Conservation (phyloP, 2,329 filamentous ascomycete genomes). For the Hirsutella rhossiliensis region DNA sequence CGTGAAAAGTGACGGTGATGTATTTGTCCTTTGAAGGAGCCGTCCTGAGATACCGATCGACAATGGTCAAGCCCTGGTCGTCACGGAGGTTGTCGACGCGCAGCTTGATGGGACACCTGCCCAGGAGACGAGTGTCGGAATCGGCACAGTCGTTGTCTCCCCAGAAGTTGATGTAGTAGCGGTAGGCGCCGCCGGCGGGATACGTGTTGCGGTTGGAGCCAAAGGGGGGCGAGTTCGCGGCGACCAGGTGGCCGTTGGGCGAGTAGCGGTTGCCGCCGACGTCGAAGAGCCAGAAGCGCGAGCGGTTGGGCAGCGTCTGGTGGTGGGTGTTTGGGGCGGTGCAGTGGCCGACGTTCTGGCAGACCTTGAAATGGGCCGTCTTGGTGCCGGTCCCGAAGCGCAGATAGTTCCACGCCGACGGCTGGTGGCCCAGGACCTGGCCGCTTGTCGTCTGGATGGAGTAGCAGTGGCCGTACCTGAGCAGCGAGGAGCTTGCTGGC, state of each 20-base stretch:
- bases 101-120: neutral
- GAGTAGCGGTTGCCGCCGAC: neutral
- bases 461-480: neutral
- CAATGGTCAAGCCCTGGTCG: neutral
- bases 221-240: neutral
- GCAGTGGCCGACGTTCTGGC: neutral
- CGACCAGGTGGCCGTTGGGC: neutral
- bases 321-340: neutral
- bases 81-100: neutral
- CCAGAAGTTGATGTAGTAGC: slow-evolving; percentile 1
- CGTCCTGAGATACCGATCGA: neutral
- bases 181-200: neutral
- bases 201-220: neutral
- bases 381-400: slow-evolving; percentile 1
- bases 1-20: neutral
- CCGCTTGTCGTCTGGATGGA: neutral
- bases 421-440: neutral
- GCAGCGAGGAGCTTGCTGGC: neutral
- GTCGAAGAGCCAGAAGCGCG: slow-evolving; percentile 1
- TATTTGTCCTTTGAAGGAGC: neutral
- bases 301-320: neutral
- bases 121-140: neutral
- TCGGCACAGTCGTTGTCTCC: neutral
- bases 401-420: neutral
- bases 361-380: neutral